phyloP scores from a whole-genome alignment of 169 alveolate genomes.

The Plasmodium berghei region DNA sequence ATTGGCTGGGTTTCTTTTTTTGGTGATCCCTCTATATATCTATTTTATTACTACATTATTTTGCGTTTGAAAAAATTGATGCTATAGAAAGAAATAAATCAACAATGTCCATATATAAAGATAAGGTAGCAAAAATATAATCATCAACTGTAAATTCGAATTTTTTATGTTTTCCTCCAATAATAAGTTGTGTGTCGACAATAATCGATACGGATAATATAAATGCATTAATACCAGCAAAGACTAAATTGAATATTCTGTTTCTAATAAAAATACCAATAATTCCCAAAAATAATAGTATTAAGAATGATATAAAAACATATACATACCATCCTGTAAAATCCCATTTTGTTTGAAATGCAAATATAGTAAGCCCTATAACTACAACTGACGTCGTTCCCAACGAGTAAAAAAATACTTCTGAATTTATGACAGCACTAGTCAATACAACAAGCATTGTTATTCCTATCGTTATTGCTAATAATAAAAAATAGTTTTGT shows the following conservation, averaged over 20 bases:
- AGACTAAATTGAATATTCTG: slow-evolving; percentile 60
- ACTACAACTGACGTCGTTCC: slow-evolving; percentile 85
- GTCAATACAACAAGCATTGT: slow-evolving; percentile 49
- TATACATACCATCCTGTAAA: slow-evolving; percentile 86
- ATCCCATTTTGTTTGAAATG: slow-evolving; percentile 87
- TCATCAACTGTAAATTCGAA: slow-evolving; percentile 93
- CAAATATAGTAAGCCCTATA: slow-evolving; percentile 83
- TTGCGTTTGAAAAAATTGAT: slow-evolving; percentile 74
- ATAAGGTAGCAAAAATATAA: slow-evolving; percentile 92
- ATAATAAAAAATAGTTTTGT: slow-evolving; percentile 73
- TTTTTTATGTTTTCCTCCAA: slow-evolving; percentile 92
- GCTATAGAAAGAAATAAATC: slow-evolving; percentile 87
- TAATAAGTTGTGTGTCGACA: slow-evolving; percentile 91
- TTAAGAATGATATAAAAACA: slow-evolving; percentile 75
- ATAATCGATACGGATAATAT: slow-evolving; percentile 90
- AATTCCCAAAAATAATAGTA: slow-evolving; percentile 74
- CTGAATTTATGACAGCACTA: slow-evolving; percentile 66
- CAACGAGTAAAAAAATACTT: slow-evolving; percentile 81
- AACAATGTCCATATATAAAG: slow-evolving; percentile 92
- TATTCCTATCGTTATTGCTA: slow-evolving; percentile 68
- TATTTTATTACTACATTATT: slow-evolving; percentile 8
- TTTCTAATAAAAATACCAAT: slow-evolving; percentile 72
- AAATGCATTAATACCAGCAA: slow-evolving; percentile 85
- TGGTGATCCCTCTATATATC: slow-evolving; percentile 17
- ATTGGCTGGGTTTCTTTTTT: not conserved